Evolutionary conservation across 495 filamentous ascomycete species (phyloP).

Genomic region (Trichocladium uniseriatum): DNA sequence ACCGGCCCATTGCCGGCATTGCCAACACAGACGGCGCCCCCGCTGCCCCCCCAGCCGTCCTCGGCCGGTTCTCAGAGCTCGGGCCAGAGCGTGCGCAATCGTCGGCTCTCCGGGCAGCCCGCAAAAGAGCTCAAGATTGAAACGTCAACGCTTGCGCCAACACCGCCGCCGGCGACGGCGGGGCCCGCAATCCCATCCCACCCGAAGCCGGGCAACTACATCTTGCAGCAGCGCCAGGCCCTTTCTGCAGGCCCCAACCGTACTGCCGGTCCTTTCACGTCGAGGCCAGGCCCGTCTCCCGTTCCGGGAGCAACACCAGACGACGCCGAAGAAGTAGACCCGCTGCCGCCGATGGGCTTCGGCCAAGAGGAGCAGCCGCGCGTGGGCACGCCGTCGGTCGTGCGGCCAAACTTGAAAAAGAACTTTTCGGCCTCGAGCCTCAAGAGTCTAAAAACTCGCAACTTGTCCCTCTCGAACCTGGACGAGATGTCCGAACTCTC

Average conservation of each 20-base stretch:
- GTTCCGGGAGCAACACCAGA: conserved; percentile 6
- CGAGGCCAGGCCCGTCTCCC: conserved; percentile 28
- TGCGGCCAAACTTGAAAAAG: conserved; percentile 54
- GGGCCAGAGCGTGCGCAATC: conserved; percentile 56
- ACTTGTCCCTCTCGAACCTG: conserved; percentile 63
- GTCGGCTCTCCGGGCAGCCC: conserved; percentile 73
- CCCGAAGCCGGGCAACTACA: conserved; percentile 29
- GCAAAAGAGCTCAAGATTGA: conserved; percentile 84
- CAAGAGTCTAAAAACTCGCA: conserved; percentile 59
- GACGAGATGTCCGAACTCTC: conserved; percentile 59
- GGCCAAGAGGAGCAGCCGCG: conserved; percentile 25
- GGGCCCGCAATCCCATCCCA: conserved; percentile 37
- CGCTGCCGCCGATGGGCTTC: conserved; percentile 23
- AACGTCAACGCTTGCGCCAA: conserved; percentile 44
- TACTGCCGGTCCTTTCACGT: conserved; percentile 19
- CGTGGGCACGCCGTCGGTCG: conserved; percentile 31
- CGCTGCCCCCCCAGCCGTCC: conserved; percentile 25
- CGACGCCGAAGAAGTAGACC: conserved; percentile 21
- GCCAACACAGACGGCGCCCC: conserved; percentile 23
- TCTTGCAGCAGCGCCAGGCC: conserved; percentile 39
- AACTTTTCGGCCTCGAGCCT: conserved; percentile 71
- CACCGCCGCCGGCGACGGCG: conserved; percentile 29
- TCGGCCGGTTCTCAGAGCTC: conserved; percentile 24
- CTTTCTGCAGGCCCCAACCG: conserved; percentile 32
- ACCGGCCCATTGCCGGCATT: conserved; percentile 28